Percentiles rank a stretch among this genome's conserved stretches.
These are phyloP conservation scores for Candida ponderosae DNA, from an alignment of 805 yeast species.

Conservation along the genomic window DNA sequence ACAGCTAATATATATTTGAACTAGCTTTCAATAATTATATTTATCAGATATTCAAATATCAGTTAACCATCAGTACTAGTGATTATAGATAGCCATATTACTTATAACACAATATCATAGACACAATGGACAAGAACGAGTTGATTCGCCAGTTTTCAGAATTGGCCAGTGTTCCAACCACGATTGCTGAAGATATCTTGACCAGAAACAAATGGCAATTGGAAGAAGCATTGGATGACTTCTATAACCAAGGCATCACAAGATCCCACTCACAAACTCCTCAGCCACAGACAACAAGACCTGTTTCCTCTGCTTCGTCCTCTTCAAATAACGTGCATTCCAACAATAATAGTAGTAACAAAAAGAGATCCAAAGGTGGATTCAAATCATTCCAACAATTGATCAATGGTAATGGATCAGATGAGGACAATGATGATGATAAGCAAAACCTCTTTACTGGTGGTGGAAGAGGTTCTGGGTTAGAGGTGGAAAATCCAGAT, in stretches of 20 bases:
- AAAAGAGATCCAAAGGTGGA: constrained; percentile 14
- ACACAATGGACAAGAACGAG: not conserved
- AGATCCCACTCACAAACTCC: constrained; percentile 1
- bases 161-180: constrained; percentile 12
- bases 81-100: not conserved
- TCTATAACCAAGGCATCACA: constrained; percentile 18
- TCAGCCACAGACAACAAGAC: not conserved
- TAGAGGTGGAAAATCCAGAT: constrained; percentile 71
- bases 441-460: constrained; percentile 59
- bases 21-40: too few species aligned
- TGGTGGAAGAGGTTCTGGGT: constrained; percentile 64
- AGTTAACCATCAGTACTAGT: too few species aligned
- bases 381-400: constrained; percentile 33
- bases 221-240: constrained; percentile 25
- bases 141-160: constrained; percentile 10
- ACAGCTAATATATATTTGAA: too few species aligned
- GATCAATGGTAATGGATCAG: constrained; percentile 27
- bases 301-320: constrained; percentile 2
- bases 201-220: constrained; percentile 22
- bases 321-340: not conserved
- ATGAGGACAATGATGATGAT: constrained; percentile 44
- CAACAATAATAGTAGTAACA: constrained; percentile 4
- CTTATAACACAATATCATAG: not conserved
- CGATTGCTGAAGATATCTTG: constrained; percentile 14
- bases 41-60: too few species aligned